Base-by-base conservation (phyloP, 768 basidiomycete genomes). In the Tricholoma terreum region DNA sequence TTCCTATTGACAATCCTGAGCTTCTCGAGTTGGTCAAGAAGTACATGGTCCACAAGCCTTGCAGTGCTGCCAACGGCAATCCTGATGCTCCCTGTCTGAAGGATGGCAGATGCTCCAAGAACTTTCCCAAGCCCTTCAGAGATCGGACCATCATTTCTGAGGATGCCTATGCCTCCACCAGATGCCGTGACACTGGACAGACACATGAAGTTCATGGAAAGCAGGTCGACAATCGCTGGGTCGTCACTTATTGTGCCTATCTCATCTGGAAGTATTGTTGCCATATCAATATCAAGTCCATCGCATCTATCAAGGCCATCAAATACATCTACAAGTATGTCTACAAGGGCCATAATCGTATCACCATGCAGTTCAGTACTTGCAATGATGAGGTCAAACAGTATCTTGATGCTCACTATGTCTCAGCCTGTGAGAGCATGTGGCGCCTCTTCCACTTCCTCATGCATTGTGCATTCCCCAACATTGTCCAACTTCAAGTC, bases 341-440 rank as follows among this genome's bases (percentile, higher is more conserved):
- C 6, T 69, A 77, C 66, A 81, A 80, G 61, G 80, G 72, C 57
- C 19, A 73, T 54, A 80, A 79, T 58, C 79, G 84, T 55, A 80
- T 82, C 61, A 84, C 84, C 67, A 57, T 81, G 0, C 81, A 84
- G 59, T 24, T 57, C 3, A 46, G 57, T 15, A 24, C 55, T 34
- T 52, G 55, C 17, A 19, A 35, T 10, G 67, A 76, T 67, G 73
- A 77, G 56, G 61, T 80, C 48, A 63, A 64, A 42, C 15, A 38
- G 3, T 55, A 54, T 31, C 17, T 59, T 15, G 49, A 58, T 45
- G 57, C 36, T 9, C 52, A 36, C 2, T 61, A 78, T 53, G 61
- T 79, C 42, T 65, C 67, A 40, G 61, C 74, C 5, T 45, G 54
- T 15, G 77, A 79, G 56, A 65, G 69, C 22, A 27, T 56, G 9